Conservation (phyloP, 164 flowering plant genomes). For the Chimonanthus salicifolius region DNA sequence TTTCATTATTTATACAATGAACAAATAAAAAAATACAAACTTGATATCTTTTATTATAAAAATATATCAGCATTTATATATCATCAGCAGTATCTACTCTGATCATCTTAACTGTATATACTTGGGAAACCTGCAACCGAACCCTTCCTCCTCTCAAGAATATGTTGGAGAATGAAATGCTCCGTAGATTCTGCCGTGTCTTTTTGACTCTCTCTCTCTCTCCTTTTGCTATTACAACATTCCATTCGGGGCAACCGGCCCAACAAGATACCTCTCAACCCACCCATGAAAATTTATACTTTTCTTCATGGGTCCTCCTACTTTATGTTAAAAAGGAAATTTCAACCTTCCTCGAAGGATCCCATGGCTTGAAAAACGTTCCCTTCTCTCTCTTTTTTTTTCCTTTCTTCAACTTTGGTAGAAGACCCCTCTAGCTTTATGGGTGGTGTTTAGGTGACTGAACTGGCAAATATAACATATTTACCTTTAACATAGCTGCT, state of each 20-base stretch:
- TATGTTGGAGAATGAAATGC: conserved; percentile 55
- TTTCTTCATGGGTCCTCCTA: background rate
- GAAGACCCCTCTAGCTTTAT: background rate
- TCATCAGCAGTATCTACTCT: no score
- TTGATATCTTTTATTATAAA: no score
- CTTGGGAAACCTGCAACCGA: conserved; percentile 3
- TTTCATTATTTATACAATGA: no score
- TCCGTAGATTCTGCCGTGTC: conserved; percentile 40
- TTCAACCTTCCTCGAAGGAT: background rate
- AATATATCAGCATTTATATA: no score
- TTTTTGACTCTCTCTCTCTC: conserved; percentile 30
- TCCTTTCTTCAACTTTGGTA: background rate
- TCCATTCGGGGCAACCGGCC: conserved; percentile 27
- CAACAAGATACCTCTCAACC: conserved; percentile 9
- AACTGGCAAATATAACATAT: background rate
- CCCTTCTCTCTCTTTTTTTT: background rate
- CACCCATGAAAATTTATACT: background rate
- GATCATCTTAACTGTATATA: background rate
- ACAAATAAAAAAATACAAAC: no score
- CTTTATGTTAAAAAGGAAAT: background rate
- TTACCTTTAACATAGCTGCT: background rate
- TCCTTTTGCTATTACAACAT: conserved; percentile 20
- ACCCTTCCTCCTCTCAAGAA: conserved; percentile 22
- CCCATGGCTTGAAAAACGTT: background rate
- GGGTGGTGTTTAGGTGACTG: background rate